Evolutionary conservation across 345 rosid species (phyloP).

Genomic region (Lenwebbia sp.): DNA sequence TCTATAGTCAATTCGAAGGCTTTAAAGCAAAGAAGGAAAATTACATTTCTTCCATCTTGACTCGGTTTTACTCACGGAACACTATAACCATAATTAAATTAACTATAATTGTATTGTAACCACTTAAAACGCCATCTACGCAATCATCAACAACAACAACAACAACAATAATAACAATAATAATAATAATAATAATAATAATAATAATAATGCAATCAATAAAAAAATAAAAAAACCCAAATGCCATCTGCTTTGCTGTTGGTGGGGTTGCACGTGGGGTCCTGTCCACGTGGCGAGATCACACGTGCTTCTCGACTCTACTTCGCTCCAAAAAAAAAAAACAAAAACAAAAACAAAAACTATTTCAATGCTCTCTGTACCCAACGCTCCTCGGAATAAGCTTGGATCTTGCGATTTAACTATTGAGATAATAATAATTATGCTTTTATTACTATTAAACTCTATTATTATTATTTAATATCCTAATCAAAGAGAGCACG

Average conservation of each 20-base stretch:
- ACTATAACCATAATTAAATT: not conserved
- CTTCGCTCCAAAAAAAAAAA: not conserved
- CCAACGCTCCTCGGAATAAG: not conserved
- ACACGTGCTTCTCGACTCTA: not conserved
- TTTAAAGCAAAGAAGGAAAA: too few relatives aligned
- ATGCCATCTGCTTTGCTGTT: not conserved
- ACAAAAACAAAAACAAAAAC: not conserved
- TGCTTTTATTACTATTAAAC: not conserved
- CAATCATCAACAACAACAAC: too few relatives aligned
- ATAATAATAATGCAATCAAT: not conserved
- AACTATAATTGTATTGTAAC: not conserved
- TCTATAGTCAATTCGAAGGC: too few relatives aligned
- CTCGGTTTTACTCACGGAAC: not conserved
- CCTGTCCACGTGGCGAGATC: not conserved
- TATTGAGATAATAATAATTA: not conserved
- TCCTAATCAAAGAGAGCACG: not conserved
- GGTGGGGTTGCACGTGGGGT: constrained; percentile 1
- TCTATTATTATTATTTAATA: not conserved
- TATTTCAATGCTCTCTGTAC: not conserved
- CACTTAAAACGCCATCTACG: not conserved
- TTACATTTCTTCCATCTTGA: not conserved
- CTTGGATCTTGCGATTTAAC: constrained; percentile 27
- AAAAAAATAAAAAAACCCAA: not conserved
- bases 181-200: not conserved
- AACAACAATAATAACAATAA: too few relatives aligned